Evolutionary conservation across 345 rosid species (phyloP).

Genomic region (Eutrema heterophyllum): DNA sequence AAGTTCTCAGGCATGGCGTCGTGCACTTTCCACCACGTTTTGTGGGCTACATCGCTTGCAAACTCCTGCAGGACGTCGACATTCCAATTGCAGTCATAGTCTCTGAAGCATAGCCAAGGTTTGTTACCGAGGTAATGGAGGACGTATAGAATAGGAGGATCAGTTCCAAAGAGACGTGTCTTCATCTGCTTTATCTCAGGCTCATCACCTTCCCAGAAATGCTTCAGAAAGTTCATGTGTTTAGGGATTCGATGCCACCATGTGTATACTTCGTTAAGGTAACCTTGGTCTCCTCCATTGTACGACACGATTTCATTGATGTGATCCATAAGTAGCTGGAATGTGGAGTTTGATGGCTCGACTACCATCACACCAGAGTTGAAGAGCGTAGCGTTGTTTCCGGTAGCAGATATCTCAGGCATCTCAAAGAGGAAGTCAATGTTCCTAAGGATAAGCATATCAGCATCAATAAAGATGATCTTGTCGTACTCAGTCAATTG

Average conservation of each 20-base stretch:
- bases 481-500: conserved; percentile 84
- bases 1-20: conserved; percentile 79
- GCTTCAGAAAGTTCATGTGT: conserved; percentile 90
- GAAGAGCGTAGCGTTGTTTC: conserved; percentile 80
- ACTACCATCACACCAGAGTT: conserved; percentile 91
- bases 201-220: conserved; percentile 91
- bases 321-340: conserved; percentile 82
- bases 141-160: conserved; percentile 80
- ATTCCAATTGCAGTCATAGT: conserved; percentile 96
- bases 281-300: conserved; percentile 94
- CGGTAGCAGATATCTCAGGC: conserved; percentile 82
- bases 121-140: conserved; percentile 80
- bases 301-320: conserved; percentile 81
- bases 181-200: conserved; percentile 75
- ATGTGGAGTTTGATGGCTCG: conserved; percentile 83
- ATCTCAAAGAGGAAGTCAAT: conserved; percentile 86
- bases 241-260: conserved; percentile 98
- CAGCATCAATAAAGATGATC: conserved; percentile 91
- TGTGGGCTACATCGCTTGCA: conserved; percentile 80
- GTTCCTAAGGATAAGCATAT: conserved; percentile 76
- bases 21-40: conserved; percentile 85
- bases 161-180: conserved; percentile 63
- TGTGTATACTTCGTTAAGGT: conserved; percentile 75
- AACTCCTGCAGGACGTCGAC: conserved; percentile 78
- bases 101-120: conserved; percentile 90